A percentile compares a stretch with the other conserved stretches of the same genome.
phyloP scores from a whole-genome alignment of 2,329 filamentous ascomycete genomes.

The Claviceps cyperi region DNA sequence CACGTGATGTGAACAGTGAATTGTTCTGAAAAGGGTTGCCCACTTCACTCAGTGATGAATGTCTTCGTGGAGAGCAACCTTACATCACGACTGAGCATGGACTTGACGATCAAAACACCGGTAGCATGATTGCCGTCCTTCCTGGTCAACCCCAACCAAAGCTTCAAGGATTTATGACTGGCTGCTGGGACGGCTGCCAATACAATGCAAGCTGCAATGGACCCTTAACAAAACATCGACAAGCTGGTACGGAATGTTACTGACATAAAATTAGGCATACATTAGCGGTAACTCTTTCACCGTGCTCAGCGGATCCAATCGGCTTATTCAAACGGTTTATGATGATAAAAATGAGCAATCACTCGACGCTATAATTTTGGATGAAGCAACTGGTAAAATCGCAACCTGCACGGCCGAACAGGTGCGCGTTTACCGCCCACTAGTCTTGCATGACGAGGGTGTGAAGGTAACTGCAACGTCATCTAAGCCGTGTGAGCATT shows the following conservation, averaged over 20 bases:
- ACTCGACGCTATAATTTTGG: slow-evolving; percentile 64
- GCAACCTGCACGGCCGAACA: slow-evolving; percentile 53
- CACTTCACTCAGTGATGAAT: too few species aligned
- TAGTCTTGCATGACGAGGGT: slow-evolving; percentile 53
- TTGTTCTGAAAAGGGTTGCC: too few species aligned
- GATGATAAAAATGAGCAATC: slow-evolving; percentile 52
- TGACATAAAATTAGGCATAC: slow-evolving; percentile 49
- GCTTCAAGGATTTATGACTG: slow-evolving; percentile 63
- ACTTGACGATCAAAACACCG: slow-evolving; percentile 3
- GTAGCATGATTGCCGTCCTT: slow-evolving; percentile 61
- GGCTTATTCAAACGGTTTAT: slow-evolving; percentile 80
- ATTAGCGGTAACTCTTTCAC: slow-evolving; percentile 80
- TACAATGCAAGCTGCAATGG: slow-evolving; percentile 45
- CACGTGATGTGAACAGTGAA: too few species aligned
- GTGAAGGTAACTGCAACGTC: slow-evolving; percentile 43
- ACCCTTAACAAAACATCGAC: not conserved
- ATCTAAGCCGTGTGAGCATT: not conserved
- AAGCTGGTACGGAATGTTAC: not conserved
- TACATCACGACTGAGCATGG: not conserved
- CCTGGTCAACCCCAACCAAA: slow-evolving; percentile 65
- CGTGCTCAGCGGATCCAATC: slow-evolving; percentile 60
- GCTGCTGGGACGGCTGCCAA: slow-evolving; percentile 56
- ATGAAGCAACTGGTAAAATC: slow-evolving; percentile 74
- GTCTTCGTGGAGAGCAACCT: not conserved
- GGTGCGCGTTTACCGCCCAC: slow-evolving; percentile 67